A percentile compares a stretch with the other conserved stretches of the same genome.
Conservation (phyloP, 2,329 filamentous ascomycete species). For the Falciphora oryzae region DNA sequence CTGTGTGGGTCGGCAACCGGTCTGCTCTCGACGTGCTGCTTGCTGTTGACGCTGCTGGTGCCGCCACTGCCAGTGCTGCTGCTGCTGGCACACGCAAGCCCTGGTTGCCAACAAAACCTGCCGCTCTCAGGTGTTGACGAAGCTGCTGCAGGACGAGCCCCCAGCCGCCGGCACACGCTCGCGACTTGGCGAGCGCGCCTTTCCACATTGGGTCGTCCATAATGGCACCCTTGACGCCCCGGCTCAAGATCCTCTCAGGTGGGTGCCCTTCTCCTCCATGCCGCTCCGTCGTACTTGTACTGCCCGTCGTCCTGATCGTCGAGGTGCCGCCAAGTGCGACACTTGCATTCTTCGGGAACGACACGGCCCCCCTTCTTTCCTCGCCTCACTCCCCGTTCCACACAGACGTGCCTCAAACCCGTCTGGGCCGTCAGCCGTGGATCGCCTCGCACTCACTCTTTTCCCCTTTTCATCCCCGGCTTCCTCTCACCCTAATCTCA, state of each 20-base stretch:
- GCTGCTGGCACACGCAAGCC: not conserved
- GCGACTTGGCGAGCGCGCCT: constrained; percentile 25
- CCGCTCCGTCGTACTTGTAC: constrained; percentile 13
- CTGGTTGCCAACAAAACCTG: constrained; percentile 12
- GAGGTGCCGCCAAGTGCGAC: constrained; percentile 16
- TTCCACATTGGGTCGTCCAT: constrained; percentile 35
- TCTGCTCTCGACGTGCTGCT: not conserved
- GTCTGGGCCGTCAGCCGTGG: not conserved
- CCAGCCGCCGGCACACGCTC: constrained; percentile 21
- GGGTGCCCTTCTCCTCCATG: constrained; percentile 30
- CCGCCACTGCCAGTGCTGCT: not conserved
- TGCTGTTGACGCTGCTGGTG: not conserved
- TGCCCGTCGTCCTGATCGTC: constrained; percentile 11
- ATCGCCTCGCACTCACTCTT: constrained; percentile 10
- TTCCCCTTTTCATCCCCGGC: constrained; percentile 9
- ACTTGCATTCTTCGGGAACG: constrained; percentile 19
- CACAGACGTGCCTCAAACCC: constrained; percentile 7
- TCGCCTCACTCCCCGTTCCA: constrained; percentile 11
- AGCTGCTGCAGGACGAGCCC: constrained; percentile 17
- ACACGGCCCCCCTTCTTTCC: constrained; percentile 16
- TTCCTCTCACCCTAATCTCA: not conserved
- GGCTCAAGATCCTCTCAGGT: constrained; percentile 57
- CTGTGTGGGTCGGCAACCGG: constrained; percentile 8
- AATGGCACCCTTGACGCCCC: constrained; percentile 55
- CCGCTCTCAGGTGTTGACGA: constrained; percentile 14